Evolutionary conservation across 164 flowering plant genomes (phyloP), one percentile per base, ranked within the genome.

Genomic region (Cinnamomum micranthum): DNA sequence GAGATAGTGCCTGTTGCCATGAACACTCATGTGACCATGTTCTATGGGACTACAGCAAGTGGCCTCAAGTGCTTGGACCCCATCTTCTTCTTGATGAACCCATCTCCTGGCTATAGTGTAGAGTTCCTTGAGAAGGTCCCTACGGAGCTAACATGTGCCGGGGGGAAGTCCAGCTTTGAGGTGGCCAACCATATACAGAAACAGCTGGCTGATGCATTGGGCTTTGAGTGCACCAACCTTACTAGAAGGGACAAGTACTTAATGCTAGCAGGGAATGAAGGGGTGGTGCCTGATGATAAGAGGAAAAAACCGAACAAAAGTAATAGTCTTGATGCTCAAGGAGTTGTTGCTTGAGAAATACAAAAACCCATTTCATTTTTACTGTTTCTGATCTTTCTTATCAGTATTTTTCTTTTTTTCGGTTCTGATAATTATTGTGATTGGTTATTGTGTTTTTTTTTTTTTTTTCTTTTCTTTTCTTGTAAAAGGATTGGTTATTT

Each of bases 251-350:
- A 91, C 68, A 93, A 93, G 87, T 93, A 93, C 75, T 22, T 93
- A 88, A 87, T 90, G 89, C 80, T 93, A 0, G 98, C 95, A 10
- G 98, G 98, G 51, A 93, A 93, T 77, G 94, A 92, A 77, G 98
- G 98, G 47, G 66, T 88, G 50, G 93, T 88, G 10, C 50, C 77
- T 27, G 78, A 80, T 17, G 78, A 80, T 17, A 78, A 50, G 65
- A 51, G 19, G 52, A 71, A 73, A 64, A 52, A 70, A 60, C 9
- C 31, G 15, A 69, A 47, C 22, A n/a, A 51, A 33, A 17, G 66
- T 9, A 64, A 22, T 22, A 12, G 25, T 17, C 67, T 22, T 17
- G 15, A 14, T 59, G 63, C 47, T 41, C 11, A 41, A 41, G 47
- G 47, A 41, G 47, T 41, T 41, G 10, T 6, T 6, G 47, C 47